Evolutionary conservation across 257 asterid genomes (phyloP), one percentile per base, ranked within the genome.

Genomic region (Eucommia ulmoides): DNA sequence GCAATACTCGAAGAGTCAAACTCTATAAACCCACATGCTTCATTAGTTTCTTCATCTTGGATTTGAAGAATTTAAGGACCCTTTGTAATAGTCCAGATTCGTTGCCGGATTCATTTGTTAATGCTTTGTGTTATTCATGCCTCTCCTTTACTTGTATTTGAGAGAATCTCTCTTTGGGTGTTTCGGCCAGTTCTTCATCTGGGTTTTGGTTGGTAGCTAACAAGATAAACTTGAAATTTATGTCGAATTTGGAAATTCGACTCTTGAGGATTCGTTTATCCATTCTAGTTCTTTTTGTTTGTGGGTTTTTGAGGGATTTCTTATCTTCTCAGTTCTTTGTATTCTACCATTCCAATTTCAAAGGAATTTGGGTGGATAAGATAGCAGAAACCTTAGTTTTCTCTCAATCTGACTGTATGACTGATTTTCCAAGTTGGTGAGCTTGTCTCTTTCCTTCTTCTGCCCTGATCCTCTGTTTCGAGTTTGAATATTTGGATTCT

Each of bases 351-450:
- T 42, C 48, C 52, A 58, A 46, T 59, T 55, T 58, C 62, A 62
- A 48, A 59, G 73, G 66, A 64, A 45, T 56, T 69, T 58, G 66
- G 48, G 51, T 63, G 81, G 86, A 72, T 74, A 77, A 82, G 81
- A 25, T 61, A 68, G 51, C 62, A 71, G 57, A 55, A 55, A 45
- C 41, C 60, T 54, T 51, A 49, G 49, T 19, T 17, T 33, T 54
- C 26, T 55, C 61, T 47, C 49, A 50, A 19, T 19, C 33, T 33
- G 19, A 42, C 21, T 49, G 49, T 48, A 55, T 51, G 33, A 26
- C 49, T 62, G 53, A 49, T 67, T 63, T 29, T 46, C 38, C 50
- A 21, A 26, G 61, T 42, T 17, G 51, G 58, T 47, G 59, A 49
- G 52, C 54, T 58, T 49, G 20, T 47, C 20, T 16, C 48, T 6